A percentile compares a stretch with the other conserved stretches of the same genome.
These are phyloP conservation scores for Kitagawia praeruptora DNA, from an alignment of 129 eudicot genomes.

Conservation along the genomic window DNA sequence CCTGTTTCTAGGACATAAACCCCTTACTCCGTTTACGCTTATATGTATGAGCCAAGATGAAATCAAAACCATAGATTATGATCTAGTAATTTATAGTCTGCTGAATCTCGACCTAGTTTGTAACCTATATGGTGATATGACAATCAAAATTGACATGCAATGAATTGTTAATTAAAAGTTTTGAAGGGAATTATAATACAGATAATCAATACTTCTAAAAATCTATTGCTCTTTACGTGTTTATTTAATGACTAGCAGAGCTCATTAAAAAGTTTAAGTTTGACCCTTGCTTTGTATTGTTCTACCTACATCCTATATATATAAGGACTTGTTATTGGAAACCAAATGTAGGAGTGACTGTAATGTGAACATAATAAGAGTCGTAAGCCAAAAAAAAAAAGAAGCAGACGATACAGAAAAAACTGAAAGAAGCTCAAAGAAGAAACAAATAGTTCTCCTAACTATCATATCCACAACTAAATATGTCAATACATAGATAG, in stretches of 20 bases:
- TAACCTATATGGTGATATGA: not conserved
- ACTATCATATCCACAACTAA: not conserved
- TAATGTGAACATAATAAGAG: not conserved
- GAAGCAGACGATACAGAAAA: not conserved
- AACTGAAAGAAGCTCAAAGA: not conserved
- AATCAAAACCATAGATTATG: not conserved
- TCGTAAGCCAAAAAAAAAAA: not conserved
- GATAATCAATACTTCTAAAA: no score
- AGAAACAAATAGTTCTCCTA: not conserved
- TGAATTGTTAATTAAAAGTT: not conserved
- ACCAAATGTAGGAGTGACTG: not conserved
- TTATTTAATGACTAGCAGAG: not conserved
- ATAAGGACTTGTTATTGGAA: not conserved
- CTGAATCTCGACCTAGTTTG: not conserved
- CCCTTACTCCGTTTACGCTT: no score
- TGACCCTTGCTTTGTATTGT: not conserved
- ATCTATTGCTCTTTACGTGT: not conserved
- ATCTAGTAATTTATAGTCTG: not conserved
- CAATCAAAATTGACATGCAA: not conserved
- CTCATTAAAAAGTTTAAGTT: not conserved
- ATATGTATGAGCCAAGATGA: not conserved
- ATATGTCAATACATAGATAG: not conserved
- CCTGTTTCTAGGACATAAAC: slow-evolving; percentile 52
- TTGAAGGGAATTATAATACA: not conserved
- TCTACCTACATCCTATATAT: no score